Base-by-base conservation (phyloP, 495 filamentous ascomycete genomes). In the Corynascus novoguineensis region DNA sequence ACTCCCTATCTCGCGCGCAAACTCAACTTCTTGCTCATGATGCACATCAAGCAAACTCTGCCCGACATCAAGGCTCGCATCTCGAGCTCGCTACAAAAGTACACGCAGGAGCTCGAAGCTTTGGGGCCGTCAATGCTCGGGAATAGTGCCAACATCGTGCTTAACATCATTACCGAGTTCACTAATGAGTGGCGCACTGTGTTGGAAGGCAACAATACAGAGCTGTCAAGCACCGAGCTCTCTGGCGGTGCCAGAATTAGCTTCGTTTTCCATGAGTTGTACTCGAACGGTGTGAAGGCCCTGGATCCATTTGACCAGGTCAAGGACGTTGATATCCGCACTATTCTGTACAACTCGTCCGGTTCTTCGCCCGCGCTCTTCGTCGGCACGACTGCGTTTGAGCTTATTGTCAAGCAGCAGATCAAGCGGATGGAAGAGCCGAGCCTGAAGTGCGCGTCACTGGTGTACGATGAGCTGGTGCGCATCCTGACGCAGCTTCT, bases 11-110 rank as follows among this genome's bases (percentile, higher is more conserved):
- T 99, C 29, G 93, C 93, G 6, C 84, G 93, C 46, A 99, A 99
- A 73, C 79, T 99, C 54, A 99, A 99, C 71, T 78, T 98, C 71
- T 97, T 99, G 72, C 82, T 99, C 57, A 97, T 97, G 93, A 99
- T 97, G 93, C 93, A 99, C 78, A 99, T 99, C 78, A 99, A 99
- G 74, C 93, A 99, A 77, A 99, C 93, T 7, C 82, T 99, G 11
- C 93, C 93, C 25, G 93, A 99, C 68, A 99, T 99, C 78, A 99
- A 97, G 73, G 87, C 86, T 17, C 87, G 95, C 58, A 99, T 99
- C 67, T 82, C 87, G 11, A 85, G 88, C 56, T 95, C 91, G 32
- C 82, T 99, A 47, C 88, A 92, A 66, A 97, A 97, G 64, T 99
- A 99, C 71, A 78, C 79, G 3, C 73, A 84, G 34, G 95, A 99